These are phyloP conservation scores for Cryphonectria carpinicola DNA, from an alignment of 2,329 filamentous ascomycete genomes.

Conservation along the genomic window DNA sequence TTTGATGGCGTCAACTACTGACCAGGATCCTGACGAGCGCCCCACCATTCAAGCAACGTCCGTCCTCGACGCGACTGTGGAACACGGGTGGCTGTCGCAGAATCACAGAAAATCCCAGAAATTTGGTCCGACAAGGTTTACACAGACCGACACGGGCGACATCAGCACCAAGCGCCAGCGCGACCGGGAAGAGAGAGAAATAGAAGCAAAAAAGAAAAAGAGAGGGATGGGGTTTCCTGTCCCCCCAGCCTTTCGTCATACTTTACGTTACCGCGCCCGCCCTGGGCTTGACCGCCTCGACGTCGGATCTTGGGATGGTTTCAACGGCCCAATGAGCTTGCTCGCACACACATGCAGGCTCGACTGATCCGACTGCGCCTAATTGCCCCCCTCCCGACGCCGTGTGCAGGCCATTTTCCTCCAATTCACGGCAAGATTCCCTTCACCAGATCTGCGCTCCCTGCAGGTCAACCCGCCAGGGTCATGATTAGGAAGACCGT, in stretches of 20 bases:
- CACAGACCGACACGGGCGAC: slow-evolving; percentile 24
- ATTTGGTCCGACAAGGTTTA: slow-evolving; percentile 18
- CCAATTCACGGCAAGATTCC: slow-evolving; percentile 11
- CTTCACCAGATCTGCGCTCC: slow-evolving; percentile 19
- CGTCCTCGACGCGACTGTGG: slow-evolving; percentile 20
- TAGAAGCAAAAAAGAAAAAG: not conserved
- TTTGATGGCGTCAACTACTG: slow-evolving; percentile 28
- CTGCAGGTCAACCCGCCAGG: slow-evolving; percentile 18
- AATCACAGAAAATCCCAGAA: slow-evolving; percentile 13
- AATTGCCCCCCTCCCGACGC: not conserved
- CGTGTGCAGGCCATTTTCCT: slow-evolving; percentile 6
- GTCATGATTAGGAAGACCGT: slow-evolving; percentile 7
- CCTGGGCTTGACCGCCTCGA: slow-evolving; percentile 21
- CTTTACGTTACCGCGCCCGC: slow-evolving; percentile 7
- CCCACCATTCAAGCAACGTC: slow-evolving; percentile 19
- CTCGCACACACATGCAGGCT: slow-evolving; percentile 19
- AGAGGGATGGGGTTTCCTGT: slow-evolving; percentile 6
- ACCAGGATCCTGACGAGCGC: slow-evolving; percentile 19
- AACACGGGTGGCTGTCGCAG: slow-evolving; percentile 9
- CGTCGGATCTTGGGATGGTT: slow-evolving; percentile 5
- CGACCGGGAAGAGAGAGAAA: not conserved
- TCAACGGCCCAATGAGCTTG: slow-evolving; percentile 20
- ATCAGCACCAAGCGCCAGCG: slow-evolving; percentile 6
- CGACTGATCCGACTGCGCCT: slow-evolving; percentile 9
- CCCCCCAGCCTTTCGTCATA: not conserved